These are phyloP conservation scores for Colletotrichum echinochloae DNA, from an alignment of 2,329 filamentous ascomycete genomes.

Conservation along the genomic window DNA sequence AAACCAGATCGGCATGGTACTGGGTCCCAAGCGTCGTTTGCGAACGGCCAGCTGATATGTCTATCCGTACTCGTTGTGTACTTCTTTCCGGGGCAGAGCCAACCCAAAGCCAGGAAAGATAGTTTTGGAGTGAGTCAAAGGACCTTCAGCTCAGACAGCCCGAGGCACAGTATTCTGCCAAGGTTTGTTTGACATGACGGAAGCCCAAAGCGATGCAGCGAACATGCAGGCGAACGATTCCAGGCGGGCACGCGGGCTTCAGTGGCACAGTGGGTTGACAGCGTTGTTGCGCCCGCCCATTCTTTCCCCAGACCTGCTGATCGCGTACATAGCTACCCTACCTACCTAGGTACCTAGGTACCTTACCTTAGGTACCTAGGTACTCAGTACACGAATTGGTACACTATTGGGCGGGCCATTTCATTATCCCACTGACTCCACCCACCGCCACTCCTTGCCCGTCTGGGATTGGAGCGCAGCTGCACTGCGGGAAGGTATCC, in stretches of 20 bases:
- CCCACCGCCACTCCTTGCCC: too few relatives aligned
- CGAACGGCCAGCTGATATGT: background rate
- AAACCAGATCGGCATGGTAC: background rate
- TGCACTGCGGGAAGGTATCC: too few relatives aligned
- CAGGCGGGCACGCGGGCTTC: background rate
- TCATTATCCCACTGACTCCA: too few relatives aligned
- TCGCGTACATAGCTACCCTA: constrained; percentile 13
- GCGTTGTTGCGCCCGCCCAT: background rate
- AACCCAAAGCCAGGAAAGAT: background rate
- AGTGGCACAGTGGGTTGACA: background rate
- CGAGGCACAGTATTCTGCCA: constrained; percentile 1
- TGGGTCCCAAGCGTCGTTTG: background rate
- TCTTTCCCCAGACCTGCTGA: constrained; percentile 13
- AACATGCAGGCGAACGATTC: constrained; percentile 5
- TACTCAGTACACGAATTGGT: too few relatives aligned
- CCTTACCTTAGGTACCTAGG: too few relatives aligned
- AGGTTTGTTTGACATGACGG: background rate
- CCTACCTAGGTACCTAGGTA: background rate
- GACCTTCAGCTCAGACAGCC: background rate
- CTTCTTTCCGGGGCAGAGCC: background rate
- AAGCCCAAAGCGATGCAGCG: background rate
- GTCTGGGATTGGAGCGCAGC: too few relatives aligned
- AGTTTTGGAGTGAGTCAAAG: background rate
- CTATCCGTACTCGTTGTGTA: background rate
- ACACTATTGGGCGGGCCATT: too few relatives aligned